These are phyloP conservation scores for Nicotiana attenuata DNA, from an alignment of 257 asterid species.

Conservation along the genomic window DNA sequence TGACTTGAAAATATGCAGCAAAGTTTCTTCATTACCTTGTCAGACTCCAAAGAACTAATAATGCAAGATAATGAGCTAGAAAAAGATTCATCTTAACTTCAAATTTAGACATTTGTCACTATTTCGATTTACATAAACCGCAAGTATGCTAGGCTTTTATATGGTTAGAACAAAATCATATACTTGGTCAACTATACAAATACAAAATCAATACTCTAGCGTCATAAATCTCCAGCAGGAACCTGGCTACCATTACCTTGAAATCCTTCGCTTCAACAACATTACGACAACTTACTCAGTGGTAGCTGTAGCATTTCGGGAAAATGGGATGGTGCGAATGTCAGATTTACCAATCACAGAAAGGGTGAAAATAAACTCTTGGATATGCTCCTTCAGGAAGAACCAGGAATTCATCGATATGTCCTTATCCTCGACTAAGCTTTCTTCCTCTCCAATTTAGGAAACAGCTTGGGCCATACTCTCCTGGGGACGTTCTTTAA, in stretches of 20 bases:
- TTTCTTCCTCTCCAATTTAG: constrained; percentile 24
- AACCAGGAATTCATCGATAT: background rate
- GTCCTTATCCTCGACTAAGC: background rate
- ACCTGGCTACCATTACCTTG: background rate
- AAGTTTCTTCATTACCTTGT: background rate
- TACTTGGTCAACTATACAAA: background rate
- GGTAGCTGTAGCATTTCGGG: background rate
- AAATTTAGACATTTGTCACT: background rate
- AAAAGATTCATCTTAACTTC: background rate
- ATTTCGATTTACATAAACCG: background rate
- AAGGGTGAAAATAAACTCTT: background rate
- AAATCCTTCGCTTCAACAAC: background rate
- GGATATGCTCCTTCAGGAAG: background rate
- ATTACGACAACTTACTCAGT: background rate
- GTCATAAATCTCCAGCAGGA: background rate
- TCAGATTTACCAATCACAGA: constrained; percentile 7
- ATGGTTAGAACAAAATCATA: constrained; percentile 5
- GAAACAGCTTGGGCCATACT: constrained; percentile 40
- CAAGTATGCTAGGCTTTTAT: background rate
- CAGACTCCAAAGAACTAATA: background rate
- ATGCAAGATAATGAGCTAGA: background rate
- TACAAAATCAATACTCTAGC: background rate
- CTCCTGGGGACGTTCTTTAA: constrained; percentile 14
- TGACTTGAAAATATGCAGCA: background rate
- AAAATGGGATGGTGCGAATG: background rate